These are phyloP conservation scores for Cardiospermum halicacabum DNA, from an alignment of 345 rosid genomes.

Conservation along the genomic window DNA sequence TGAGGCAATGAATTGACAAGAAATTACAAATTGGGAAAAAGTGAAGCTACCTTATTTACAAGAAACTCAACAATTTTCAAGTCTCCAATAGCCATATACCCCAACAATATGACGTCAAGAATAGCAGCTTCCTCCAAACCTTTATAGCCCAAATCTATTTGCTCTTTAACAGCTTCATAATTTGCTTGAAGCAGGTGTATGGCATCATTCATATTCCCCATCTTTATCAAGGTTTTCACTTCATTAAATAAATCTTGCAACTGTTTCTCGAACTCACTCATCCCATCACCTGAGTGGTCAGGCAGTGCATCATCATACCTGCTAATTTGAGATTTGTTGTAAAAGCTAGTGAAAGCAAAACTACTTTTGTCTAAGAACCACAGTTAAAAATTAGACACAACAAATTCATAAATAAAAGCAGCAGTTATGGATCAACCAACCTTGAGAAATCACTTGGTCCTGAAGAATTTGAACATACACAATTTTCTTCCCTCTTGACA, in stretches of 20 bases:
- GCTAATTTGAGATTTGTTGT: slow-evolving; percentile 14
- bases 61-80: slow-evolving; percentile 40
- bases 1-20: background rate
- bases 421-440: slow-evolving; percentile 22
- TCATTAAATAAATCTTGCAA: slow-evolving; percentile 67
- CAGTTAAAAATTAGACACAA: background rate
- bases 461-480: slow-evolving; percentile 32
- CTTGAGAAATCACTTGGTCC: slow-evolving; percentile 28
- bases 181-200: slow-evolving; percentile 75
- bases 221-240: slow-evolving; percentile 53
- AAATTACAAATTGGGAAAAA: slow-evolving; percentile 6
- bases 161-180: slow-evolving; percentile 64
- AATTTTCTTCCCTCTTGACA: slow-evolving; percentile 17
- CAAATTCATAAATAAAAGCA: background rate
- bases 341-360: slow-evolving; percentile 2
- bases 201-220: slow-evolving; percentile 59
- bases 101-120: slow-evolving; percentile 74
- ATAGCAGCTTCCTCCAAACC: slow-evolving; percentile 74
- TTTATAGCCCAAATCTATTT: slow-evolving; percentile 47
- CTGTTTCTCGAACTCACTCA: slow-evolving; percentile 52
- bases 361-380: slow-evolving; percentile 13
- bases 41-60: slow-evolving; percentile 51
- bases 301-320: slow-evolving; percentile 34
- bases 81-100: slow-evolving; percentile 70
- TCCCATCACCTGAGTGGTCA: slow-evolving; percentile 31